A percentile compares a stretch with the other conserved stretches of the same genome.
Conservation (phyloP, 805 yeast genomes). For the Candida ulmi region DNA sequence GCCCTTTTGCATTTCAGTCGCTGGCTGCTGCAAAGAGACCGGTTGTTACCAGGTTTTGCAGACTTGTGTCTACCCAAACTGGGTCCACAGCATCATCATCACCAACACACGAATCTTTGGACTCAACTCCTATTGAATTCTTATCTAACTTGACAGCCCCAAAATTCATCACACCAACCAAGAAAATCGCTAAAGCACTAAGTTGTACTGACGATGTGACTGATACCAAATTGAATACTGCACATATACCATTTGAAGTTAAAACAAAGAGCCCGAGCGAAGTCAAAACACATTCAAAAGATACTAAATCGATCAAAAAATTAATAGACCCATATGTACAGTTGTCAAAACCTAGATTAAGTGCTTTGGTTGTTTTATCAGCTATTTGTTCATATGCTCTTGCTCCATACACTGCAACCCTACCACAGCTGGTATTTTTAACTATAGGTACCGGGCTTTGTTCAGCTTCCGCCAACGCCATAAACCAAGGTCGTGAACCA, state of each 20-base stretch:
- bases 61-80: background rate
- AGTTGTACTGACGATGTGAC: constrained; percentile 28
- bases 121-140: constrained; percentile 33
- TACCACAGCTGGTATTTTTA: constrained; percentile 62
- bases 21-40: background rate
- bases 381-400: constrained; percentile 92
- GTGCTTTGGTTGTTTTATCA: constrained; percentile 82
- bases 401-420: constrained; percentile 76
- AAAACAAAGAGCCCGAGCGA: constrained; percentile 31
- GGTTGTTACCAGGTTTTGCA: background rate
- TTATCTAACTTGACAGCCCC: constrained; percentile 26
- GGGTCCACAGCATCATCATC: constrained; percentile 1
- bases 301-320: constrained; percentile 25
- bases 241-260: constrained; percentile 53
- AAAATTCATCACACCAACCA: constrained; percentile 6
- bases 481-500: constrained; percentile 96
- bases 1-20: background rate
- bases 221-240: constrained; percentile 8
- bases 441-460: constrained; percentile 83
- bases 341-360: constrained; percentile 85
- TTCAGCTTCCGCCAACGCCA: constrained; percentile 94
- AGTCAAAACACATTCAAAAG: constrained; percentile 9
- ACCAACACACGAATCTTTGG: constrained; percentile 13
- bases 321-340: constrained; percentile 62
- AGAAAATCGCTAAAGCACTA: constrained; percentile 23